Evolutionary conservation across 2,329 filamentous ascomycete species (phyloP).

Genomic region (Aureobasidium melanogenum): DNA sequence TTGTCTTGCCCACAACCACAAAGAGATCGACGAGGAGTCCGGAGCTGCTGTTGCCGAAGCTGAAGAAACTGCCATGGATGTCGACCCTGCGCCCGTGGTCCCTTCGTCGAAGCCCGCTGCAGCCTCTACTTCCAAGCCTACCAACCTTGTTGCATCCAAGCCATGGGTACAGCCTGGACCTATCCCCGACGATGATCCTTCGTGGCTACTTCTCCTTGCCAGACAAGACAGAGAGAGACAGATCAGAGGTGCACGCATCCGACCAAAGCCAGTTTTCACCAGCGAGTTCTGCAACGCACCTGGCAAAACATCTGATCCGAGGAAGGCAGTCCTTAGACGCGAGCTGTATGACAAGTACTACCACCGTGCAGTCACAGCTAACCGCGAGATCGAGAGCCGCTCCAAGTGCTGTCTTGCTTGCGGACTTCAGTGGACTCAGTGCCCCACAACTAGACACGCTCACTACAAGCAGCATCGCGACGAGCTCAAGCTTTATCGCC

Average conservation of each 20-base stretch:
- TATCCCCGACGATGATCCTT: neutral
- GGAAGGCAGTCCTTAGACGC: neutral
- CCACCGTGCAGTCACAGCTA: neutral
- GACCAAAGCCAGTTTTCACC: slow-evolving; percentile 5
- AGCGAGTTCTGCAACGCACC: neutral
- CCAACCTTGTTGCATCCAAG: neutral
- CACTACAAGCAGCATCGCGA: slow-evolving; percentile 5
- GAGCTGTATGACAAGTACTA: neutral
- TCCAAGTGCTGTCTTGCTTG: neutral
- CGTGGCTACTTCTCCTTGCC: neutral
- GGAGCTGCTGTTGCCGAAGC: neutral
- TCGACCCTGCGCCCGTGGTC: neutral
- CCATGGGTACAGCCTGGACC: neutral
- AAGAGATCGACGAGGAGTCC: neutral
- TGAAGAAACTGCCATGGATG: neutral
- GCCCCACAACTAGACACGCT: neutral
- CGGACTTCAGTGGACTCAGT: neutral
- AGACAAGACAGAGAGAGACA: neutral
- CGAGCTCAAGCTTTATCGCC: neutral
- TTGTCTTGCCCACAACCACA: slow-evolving; percentile 5
- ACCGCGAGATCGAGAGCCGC: neutral
- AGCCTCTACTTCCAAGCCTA: neutral
- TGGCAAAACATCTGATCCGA: neutral
- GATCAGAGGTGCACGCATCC: neutral
- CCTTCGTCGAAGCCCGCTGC: neutral